Conservation (phyloP, 2,329 filamentous ascomycete species). For the Aspergillus oerlinghausenensis region DNA sequence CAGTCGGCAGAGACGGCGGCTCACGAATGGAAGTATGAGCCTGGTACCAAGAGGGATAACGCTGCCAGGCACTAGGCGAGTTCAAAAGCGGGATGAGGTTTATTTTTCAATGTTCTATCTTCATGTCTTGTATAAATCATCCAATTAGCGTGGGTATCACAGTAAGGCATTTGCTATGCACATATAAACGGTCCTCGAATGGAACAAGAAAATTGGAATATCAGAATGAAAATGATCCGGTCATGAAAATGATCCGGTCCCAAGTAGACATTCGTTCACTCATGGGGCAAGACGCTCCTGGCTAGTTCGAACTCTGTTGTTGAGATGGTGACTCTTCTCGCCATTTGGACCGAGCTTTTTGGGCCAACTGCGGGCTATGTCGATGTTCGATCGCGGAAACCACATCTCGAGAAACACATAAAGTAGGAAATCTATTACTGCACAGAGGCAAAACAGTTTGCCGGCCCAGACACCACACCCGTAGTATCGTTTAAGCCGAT, state of each 20-base stretch:
- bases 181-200: neutral
- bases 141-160: conserved; percentile 8
- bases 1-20: conserved; percentile 26
- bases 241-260: conserved; percentile 1
- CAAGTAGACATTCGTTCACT: conserved; percentile 1
- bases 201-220: neutral
- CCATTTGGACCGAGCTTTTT: conserved; percentile 52
- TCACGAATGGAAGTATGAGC: conserved; percentile 25
- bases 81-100: neutral
- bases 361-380: conserved; percentile 88
- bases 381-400: conserved; percentile 79
- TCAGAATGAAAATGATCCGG: conserved; percentile 1
- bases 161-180: neutral
- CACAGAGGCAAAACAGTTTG: conserved; percentile 92
- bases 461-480: conserved; percentile 98
- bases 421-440: conserved; percentile 87
- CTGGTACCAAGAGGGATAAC: conserved; percentile 20
- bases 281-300: neutral
- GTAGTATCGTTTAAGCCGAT: conserved; percentile 92
- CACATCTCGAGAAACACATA: conserved; percentile 84
- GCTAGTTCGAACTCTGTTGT: neutral
- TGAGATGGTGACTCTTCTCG: conserved; percentile 2
- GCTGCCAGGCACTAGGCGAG: conserved; percentile 1
- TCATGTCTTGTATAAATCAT: conserved; percentile 1
- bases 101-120: neutral